These are phyloP conservation scores for Pseudocohnilembus persalinus DNA, from an alignment of 169 alveolate species.

Conservation along the genomic window DNA sequence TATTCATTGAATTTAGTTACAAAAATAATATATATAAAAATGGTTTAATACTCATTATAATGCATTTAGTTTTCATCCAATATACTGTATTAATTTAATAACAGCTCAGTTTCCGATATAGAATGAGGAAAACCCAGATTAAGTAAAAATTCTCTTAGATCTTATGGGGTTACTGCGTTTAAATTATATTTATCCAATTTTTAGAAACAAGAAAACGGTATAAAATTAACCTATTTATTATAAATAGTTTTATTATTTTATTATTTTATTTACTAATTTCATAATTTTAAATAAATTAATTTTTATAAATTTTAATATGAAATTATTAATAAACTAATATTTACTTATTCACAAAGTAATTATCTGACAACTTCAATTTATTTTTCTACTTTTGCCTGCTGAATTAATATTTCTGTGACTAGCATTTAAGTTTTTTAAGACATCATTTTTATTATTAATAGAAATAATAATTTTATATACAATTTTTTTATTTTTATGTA, in stretches of 20 bases:
- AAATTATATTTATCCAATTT: background rate
- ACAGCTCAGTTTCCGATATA: background rate
- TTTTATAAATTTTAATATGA: too few relatives aligned
- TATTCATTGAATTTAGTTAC: background rate
- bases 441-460: background rate
- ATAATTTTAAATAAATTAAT: too few relatives aligned
- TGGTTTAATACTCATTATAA: background rate
- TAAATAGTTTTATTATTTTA: too few relatives aligned
- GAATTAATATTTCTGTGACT: background rate
- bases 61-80: background rate
- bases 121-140: background rate
- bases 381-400: background rate
- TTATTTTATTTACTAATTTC: background rate
- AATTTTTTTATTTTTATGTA: too few relatives aligned
- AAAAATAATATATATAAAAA: too few relatives aligned
- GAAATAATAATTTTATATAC: too few relatives aligned
- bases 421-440: background rate
- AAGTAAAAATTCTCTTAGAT: background rate
- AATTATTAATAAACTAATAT: too few relatives aligned
- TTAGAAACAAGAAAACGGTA: background rate
- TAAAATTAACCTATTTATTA: background rate
- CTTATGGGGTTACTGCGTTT: background rate
- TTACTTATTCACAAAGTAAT: background rate
- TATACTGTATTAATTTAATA: too few relatives aligned
- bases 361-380: background rate